Evolutionary conservation across 495 filamentous ascomycete genomes (phyloP), one percentile per base, ranked within the genome.

Genomic region (Tuber calosporum): DNA sequence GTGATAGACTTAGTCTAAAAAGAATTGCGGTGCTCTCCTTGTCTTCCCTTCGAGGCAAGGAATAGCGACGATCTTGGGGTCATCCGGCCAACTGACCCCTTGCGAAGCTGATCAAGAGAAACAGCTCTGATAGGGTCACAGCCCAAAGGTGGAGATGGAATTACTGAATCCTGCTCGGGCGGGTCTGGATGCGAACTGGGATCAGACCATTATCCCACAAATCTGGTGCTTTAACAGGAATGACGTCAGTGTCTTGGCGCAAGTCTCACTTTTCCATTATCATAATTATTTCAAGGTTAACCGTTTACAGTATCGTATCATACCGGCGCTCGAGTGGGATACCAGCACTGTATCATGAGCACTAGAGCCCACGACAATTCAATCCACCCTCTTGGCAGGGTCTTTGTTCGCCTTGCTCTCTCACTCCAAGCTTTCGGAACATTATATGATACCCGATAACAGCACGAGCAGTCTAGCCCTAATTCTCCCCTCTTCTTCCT

Each of bases 321-420:
- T n/a, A n/a, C n/a, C n/a, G n/a, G n/a, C n/a, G n/a, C n/a, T n/a
- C n/a, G n/a, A n/a, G n/a, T n/a, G n/a, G n/a, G n/a, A n/a, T n/a
- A 41, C 40, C 4, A 11, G 40, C 40, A 41, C 40, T 42, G 7
- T 42, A 42, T 9, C 11, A 41, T 6, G 19, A 22, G 45, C 22
- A 26, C 20, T 26, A 7, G 22, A 26, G 19, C 7, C n/a, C 45
- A n/a, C 45, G 9, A n/a, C 48, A 53, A 53, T 53, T 0, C 1
- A 20, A 26, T 58, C 22, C 48, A 58, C 48, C 48, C 48, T 43
- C 72, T 73, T 73, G 67, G 72, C 67, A 73, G 72, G 72, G 72
- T 73, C 71, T 73, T 69, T 69, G 69, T 73, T 26, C 48, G n/a
- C 48, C 48, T 53, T 53, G 8, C 48, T 8, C 48, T 53, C 48